Evolutionary conservation across 176 grass and related monocot genomes (phyloP).

Genomic region (Melocanna baccifera): DNA sequence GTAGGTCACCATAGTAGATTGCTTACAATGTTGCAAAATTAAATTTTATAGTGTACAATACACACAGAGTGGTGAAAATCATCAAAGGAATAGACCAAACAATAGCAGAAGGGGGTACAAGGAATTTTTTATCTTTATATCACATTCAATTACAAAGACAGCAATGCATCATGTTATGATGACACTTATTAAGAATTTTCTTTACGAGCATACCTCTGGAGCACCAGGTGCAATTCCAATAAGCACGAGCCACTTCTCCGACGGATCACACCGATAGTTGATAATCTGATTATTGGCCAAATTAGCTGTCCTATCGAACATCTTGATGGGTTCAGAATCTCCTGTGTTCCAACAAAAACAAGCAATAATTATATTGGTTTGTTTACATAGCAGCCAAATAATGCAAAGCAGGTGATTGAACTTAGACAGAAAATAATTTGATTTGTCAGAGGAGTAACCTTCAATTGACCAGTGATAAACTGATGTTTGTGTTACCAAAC

Average conservation of each 20-base stretch:
- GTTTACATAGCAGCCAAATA: neutral
- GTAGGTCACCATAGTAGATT: neutral
- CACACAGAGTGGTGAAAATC: neutral
- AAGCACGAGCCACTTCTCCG: constrained; percentile 92
- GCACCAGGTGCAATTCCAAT: constrained; percentile 94
- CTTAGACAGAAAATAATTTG: neutral
- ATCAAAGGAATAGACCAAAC: neutral
- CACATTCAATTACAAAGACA: neutral
- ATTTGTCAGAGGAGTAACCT: constrained; percentile 38
- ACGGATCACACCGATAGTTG: constrained; percentile 81
- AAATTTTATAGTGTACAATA: constrained; percentile 13
- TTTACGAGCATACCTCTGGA: constrained; percentile 56
- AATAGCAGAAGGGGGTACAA: neutral
- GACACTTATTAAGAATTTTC: neutral
- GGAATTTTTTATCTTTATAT: neutral
- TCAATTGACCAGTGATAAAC: constrained; percentile 99
- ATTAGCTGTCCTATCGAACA: constrained; percentile 95
- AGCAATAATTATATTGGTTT: neutral
- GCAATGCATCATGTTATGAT: neutral
- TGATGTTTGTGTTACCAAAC: constrained; percentile 68
- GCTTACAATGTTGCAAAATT: neutral
- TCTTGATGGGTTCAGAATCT: constrained; percentile 82
- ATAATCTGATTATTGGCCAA: constrained; percentile 94
- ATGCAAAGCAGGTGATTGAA: constrained; percentile 8
- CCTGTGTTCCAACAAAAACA: constrained; percentile 42